phyloP scores from a whole-genome alignment of 2,329 filamentous ascomycete genomes.

The Arthrobotrys megalospora region DNA sequence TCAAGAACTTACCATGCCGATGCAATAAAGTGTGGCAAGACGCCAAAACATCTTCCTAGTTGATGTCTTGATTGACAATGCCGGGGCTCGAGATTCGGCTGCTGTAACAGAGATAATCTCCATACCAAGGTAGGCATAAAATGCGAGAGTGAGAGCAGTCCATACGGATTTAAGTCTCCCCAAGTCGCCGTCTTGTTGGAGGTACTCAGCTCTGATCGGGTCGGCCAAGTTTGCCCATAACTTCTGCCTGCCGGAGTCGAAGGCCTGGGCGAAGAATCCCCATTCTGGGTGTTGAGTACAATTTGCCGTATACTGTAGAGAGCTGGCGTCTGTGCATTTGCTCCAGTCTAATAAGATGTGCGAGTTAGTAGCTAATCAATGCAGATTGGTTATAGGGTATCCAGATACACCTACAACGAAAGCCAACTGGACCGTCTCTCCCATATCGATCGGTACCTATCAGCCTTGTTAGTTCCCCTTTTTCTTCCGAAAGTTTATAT shows the following conservation, averaged over 20 bases:
- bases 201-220: constrained; percentile 60
- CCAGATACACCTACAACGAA: constrained; percentile 48
- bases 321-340: constrained; percentile 42
- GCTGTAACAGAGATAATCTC: constrained; percentile 69
- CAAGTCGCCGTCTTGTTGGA: constrained; percentile 65
- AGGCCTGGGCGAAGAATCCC: constrained; percentile 60
- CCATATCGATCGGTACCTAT: constrained; percentile 51
- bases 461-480: constrained; percentile 2
- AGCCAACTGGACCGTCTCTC: constrained; percentile 44
- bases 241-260: constrained; percentile 53
- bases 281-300: constrained; percentile 56
- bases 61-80: constrained; percentile 69
- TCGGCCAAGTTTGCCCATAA: constrained; percentile 51
- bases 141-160: constrained; percentile 68
- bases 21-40: constrained; percentile 69
- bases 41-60: constrained; percentile 69
- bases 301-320: constrained; percentile 41
- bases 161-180: constrained; percentile 67
- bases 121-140: constrained; percentile 70
- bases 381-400: constrained; percentile 61
- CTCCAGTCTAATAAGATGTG: constrained; percentile 57
- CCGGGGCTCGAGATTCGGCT: constrained; percentile 67
- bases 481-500: neutral
- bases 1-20: constrained; percentile 65
- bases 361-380: constrained; percentile 62